Evolutionary conservation across 352 stramenopile genomes (phyloP), one percentile per base, ranked within the genome.

Genomic region (Pythium utonaiense): DNA sequence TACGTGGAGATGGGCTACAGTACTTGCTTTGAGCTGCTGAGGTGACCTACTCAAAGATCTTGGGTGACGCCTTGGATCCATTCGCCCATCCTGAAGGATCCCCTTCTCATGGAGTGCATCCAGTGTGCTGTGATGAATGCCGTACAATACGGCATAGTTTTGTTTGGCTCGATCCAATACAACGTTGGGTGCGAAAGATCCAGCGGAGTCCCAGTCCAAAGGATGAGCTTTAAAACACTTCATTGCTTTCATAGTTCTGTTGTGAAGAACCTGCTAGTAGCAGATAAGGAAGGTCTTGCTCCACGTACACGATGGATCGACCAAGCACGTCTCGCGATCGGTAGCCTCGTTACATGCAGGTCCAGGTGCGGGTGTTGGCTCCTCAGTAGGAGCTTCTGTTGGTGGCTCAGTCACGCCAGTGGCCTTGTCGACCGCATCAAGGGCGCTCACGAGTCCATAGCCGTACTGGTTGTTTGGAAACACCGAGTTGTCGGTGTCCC

Each of bases 391-490:
- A 16, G 40, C n/a, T 13, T n/a, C 40, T 13, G 38, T 45, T 13
- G 40, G 21, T 1, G 38, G 17, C 6, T 45, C 38, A 17, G 38
- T 45, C 2, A 45, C 38, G 40, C 40, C n/a, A 4, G 16, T 19
- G 40, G 16, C 21, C 44, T 51, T 51, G 17, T 51, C 12, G 51
- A 60, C 19, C 13, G 53, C 53, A 8, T 14, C 30, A 8, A 51
- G 19, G 1, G 40, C 55, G 55, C 71, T 60, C 19, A 74, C 53
- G 40, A 54, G 67, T 31, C 67, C 67, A 21, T 69, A 64, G 24
- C 62, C 67, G 28, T 62, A 69, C 17, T 60, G 48, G 55, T 74
- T 74, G 50, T 71, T 74, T 21, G 62, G 67, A 21, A 30, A 74
- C 41, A 42, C 17, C 14, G 31, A 22, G 47, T 67, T 52, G 16